Base-by-base conservation (phyloP, 495 filamentous ascomycete genomes). In the Hypoxylon rickii region DNA sequence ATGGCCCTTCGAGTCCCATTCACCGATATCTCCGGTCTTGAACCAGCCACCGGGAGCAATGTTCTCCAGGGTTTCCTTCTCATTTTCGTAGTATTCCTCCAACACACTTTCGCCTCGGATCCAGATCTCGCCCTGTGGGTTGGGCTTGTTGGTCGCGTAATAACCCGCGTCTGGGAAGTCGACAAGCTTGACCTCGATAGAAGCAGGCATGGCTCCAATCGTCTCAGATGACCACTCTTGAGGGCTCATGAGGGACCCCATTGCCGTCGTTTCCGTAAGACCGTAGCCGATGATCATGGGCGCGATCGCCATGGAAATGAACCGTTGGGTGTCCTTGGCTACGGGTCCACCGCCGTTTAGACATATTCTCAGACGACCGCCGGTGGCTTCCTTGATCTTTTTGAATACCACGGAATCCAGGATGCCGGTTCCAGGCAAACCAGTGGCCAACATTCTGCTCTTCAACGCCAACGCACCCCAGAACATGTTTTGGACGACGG, bases 101-200 rank as follows among this genome's bases (percentile, higher is more conserved):
- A 86, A 81, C 38, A 97, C 85, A 58, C 85, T 82, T 21, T 79
- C 82, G 46, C 92, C 92, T 31, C 90, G 89, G 61, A 97, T 93
- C 86, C 86, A 94, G 71, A 96, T 88, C 73, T 96, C 92, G 59
- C 92, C 92, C 72, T 96, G 94, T n/a, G 92, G 88, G 56, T 84
- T 81, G 18, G 92, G 92, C 54, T 84, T 88, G 79, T 91, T 96
- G 64, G 83, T 88, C 22, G 89, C 78, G 57, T 82, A 85, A 74
- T 98, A 98, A 13, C 94, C 94, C 3, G 94, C 93, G 64, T 98
- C 94, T 16, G 88, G 71, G 72, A 91, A 97, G 74, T 98, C 94
- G 52, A 98, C 92, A 15, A 98, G 85, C 79, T 98, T 98, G 67
- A 92, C 75, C 71, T 97, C 94, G 53, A 96, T 75, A 20, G 78